These are phyloP conservation scores for Polychaeton citri DNA, from an alignment of 2,329 filamentous ascomycete species.

Conservation along the genomic window DNA sequence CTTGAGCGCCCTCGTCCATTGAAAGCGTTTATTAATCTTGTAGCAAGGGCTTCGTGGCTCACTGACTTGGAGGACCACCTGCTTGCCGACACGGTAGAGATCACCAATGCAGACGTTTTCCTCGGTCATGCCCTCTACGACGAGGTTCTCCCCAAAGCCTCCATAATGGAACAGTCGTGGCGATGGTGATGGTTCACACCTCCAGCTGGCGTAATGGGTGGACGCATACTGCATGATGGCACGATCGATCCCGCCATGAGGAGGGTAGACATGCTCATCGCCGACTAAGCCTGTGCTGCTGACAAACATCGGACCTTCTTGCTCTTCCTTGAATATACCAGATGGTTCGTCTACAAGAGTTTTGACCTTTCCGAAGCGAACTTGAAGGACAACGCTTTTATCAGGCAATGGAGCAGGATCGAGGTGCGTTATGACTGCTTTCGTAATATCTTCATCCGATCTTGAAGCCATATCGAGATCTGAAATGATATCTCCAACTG, in stretches of 20 bases:
- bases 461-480: no score
- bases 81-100: conserved; percentile 33
- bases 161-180: conserved; percentile 38
- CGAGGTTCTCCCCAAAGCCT: conserved; percentile 49
- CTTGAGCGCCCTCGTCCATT: conserved; percentile 5
- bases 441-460: no score
- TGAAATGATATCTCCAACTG: no score
- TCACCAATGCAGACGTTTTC: conserved; percentile 52
- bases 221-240: conserved; percentile 46
- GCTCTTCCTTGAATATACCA: conserved; percentile 25
- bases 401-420: no score
- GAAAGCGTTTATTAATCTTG: conserved; percentile 51
- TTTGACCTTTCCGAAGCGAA: no score
- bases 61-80: conserved; percentile 42
- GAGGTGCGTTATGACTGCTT: no score
- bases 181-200: conserved; percentile 34
- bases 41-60: conserved; percentile 51
- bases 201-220: conserved; percentile 43
- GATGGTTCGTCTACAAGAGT: no score
- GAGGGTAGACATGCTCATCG: conserved; percentile 47
- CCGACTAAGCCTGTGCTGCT: conserved; percentile 36
- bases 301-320: conserved; percentile 31
- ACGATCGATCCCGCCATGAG: conserved; percentile 49
- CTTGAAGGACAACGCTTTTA: no score
- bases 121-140: conserved; percentile 44